These are phyloP conservation scores for Solanum neorickii DNA, from an alignment of 257 asterid species.

Conservation along the genomic window DNA sequence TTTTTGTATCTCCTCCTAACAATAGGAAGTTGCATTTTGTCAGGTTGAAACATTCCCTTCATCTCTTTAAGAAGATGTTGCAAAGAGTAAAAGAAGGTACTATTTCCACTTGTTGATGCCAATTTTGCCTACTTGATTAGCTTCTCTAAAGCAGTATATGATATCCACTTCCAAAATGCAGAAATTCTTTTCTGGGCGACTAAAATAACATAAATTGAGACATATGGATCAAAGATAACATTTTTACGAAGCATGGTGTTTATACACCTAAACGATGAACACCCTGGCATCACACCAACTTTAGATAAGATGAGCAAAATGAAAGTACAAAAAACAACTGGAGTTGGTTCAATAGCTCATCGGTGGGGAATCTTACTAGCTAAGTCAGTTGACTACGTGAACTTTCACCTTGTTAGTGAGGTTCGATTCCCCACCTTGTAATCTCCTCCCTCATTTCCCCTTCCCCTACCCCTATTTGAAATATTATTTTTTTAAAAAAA, in stretches of 20 bases:
- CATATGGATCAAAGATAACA: neutral
- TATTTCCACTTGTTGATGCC: neutral
- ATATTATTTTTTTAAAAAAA: no score
- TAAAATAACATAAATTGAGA: neutral
- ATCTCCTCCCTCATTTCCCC: neutral
- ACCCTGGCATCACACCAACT: neutral
- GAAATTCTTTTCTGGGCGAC: neutral
- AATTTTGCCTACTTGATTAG: neutral
- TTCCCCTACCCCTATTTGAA: neutral
- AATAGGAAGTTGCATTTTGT: neutral
- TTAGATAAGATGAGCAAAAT: neutral
- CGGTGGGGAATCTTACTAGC: no score
- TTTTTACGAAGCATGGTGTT: neutral
- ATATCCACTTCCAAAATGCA: neutral
- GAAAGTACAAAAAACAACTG: neutral
- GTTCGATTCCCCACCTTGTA: no score
- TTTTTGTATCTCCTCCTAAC: neutral
- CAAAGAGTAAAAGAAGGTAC: neutral
- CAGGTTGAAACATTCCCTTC: neutral
- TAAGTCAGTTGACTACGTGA: neutral
- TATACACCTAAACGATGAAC: neutral
- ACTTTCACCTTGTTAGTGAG: neutral
- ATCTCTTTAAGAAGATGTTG: neutral
- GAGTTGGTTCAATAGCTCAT: neutral
- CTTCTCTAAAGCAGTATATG: neutral